Evolutionary conservation across 306 rosid species (phyloP).

Genomic region (Alnus glutinosa): DNA sequence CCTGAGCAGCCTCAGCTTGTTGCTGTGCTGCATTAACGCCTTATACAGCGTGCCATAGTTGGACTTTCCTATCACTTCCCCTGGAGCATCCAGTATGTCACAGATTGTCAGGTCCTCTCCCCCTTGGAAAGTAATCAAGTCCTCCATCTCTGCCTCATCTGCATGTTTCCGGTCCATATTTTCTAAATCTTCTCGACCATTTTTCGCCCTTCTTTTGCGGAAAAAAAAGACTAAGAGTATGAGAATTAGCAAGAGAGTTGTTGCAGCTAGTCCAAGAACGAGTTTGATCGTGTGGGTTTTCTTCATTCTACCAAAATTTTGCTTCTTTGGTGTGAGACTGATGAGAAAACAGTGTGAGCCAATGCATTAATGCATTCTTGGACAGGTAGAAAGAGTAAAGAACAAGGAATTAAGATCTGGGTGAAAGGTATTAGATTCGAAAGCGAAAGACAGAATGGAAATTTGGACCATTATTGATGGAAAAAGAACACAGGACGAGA

Average conservation of each 20-base stretch:
- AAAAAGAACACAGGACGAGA: constrained; percentile 35
- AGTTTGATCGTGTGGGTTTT: constrained; percentile 49
- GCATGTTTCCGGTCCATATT: constrained; percentile 40
- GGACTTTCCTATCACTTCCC: constrained; percentile 95
- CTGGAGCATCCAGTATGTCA: constrained; percentile 94
- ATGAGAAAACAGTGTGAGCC: constrained; percentile 12
- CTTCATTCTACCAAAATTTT: constrained; percentile 33
- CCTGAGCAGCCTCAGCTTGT: constrained; percentile 70
- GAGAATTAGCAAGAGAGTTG: constrained; percentile 41
- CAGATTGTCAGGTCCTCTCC: constrained; percentile 72
- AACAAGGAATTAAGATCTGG: constrained; percentile 41
- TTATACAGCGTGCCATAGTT: constrained; percentile 81
- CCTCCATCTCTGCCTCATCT: constrained; percentile 48
- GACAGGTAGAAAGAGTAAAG: constrained; percentile 21
- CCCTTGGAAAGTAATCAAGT: constrained; percentile 62
- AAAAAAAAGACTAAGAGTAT: constrained; percentile 41
- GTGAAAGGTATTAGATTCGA: constrained; percentile 20
- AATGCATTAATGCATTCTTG: constrained; percentile 3
- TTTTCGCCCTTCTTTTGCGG: constrained; percentile 33
- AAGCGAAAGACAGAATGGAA: constrained; percentile 17
- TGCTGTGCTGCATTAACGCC: constrained; percentile 74
- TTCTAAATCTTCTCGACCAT: constrained; percentile 59
- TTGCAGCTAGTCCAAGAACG: constrained; percentile 41
- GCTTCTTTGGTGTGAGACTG: constrained; percentile 10
- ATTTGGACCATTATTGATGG: constrained; percentile 9